Base-by-base conservation (phyloP, 176 grass and related monocot species). In the Metroxylon sagu region DNA sequence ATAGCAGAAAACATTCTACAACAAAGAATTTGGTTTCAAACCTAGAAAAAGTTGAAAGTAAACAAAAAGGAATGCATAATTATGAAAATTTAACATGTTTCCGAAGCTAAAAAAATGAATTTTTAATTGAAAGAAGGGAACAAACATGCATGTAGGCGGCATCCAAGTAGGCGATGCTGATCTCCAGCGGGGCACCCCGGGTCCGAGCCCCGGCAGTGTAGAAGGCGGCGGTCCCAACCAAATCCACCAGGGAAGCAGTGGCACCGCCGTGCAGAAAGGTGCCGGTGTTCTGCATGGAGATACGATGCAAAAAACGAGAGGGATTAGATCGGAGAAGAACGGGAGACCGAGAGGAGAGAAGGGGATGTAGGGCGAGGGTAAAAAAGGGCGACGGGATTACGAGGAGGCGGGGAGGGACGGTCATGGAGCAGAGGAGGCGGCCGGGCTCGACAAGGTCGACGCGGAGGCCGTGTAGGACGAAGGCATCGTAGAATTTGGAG, bases 81-180 rank as follows among this genome's bases (percentile, higher is more conserved):
- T 2, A 43, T 43, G 5, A 10, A 43, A 43, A 43, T 43, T 0
- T 14, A 14, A 43, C 35, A 12, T 12, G 35, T 43, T 14, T 43
- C 35, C 35, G 8, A 43, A 43, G 35, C 2, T 14, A 43, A 43
- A 43, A 6, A 43, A 43, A 43, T 14, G 35, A 43, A 10, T 43
- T 43, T 43, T 2, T 43, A 3, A 43, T 12, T 43, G 10, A 43
- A 18, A 72, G 39, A 8, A 39, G 8, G 17, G 49, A 39, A 52
- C 58, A 0, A 26, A 95, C 90, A 57, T 97, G 55, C 17, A 84
- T 59, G 30, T 80, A 97, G 17, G 92, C 92, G 28, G 83, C 81
- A 66, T 97, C 87, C 56, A 91, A 71, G 73, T 97, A 97, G 27
- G 92, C 83, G 60, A 97, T 84, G 57, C 80, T 90, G 78, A 97